Evolutionary conservation across 176 grass and related monocot species (phyloP), one percentile per base, ranked within the genome.

Genomic region (Carex scoparia): DNA sequence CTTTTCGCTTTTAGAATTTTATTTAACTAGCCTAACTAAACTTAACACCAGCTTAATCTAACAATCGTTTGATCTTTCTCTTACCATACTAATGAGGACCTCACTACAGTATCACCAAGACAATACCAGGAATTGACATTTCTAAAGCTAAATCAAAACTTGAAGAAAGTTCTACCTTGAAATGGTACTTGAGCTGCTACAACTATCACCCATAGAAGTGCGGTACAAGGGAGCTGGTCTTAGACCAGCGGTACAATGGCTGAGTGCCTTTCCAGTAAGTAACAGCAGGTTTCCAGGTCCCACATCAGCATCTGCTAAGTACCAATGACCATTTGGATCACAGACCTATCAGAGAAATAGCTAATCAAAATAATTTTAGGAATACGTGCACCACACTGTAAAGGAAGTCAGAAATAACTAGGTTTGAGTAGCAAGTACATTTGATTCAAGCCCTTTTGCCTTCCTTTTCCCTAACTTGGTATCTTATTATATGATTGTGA

Each of bases 261-360:
- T 89, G 19, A 97, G 87, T 53, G 88, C 88, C 72, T 85, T 97
- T 83, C 91, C 94, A 58, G 91, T 94, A 64, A 97, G 74, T 81
- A 97, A 83, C 84, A 94, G 81, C 53, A 97, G 61, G 69, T 94
- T 72, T 38, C 62, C 65, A 61, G 88, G 84, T 65, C 87, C 57
- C 48, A 84, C 86, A 87, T 30, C 44, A 3, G 37, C 84, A 86
- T 93, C 94, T 56, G 91, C 91, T 84, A 90, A 32, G 84, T 90
- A 97, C 94, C 94, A 93, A 81, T 81, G 88, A 81, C 91, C 94
- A 87, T 93, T 91, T 86, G 91, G 84, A 80, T 96, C 82, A 77
- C 84, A 93, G 72, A 97, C 94, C 94, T 93, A 84, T 61, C 83
- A 88, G 89, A 87, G 27, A 91, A 80, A 58, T 19, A 77, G 32